Evolutionary conservation across 169 alveolate genomes (phyloP).

Genomic region (Cryptosporidium sp.): DNA sequence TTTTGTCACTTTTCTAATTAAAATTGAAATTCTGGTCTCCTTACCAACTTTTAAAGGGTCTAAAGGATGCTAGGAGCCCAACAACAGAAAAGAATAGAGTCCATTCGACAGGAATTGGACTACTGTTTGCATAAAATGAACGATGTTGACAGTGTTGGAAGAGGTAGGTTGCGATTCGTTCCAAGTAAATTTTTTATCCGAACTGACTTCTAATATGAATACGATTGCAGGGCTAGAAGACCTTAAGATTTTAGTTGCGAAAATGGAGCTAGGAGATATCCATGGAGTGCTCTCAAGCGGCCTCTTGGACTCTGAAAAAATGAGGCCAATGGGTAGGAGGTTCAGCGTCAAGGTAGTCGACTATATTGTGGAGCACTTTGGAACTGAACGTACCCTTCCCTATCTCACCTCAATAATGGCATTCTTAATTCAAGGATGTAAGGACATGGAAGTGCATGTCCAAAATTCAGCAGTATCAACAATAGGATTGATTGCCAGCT

Average conservation of each 20-base stretch:
- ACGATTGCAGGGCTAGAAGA: slow-evolving; percentile 40
- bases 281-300: slow-evolving; percentile 73
- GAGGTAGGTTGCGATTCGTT: slow-evolving; percentile 46
- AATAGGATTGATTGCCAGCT: slow-evolving; percentile 25
- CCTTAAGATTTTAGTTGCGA: slow-evolving; percentile 25
- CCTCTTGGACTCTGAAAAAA: slow-evolving; percentile 46
- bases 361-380: slow-evolving; percentile 66
- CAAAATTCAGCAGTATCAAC: slow-evolving; percentile 69
- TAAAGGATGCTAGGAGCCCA: slow-evolving; percentile 74
- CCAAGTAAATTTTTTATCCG: neutral
- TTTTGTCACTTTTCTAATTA: neutral
- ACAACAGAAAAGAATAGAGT: slow-evolving; percentile 64
- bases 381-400: slow-evolving; percentile 25
- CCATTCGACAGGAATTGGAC: slow-evolving; percentile 62
- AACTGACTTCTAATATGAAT: neutral
- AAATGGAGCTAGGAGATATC: slow-evolving; percentile 51
- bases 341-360: slow-evolving; percentile 58
- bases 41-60: slow-evolving; percentile 15
- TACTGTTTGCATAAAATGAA: slow-evolving; percentile 72
- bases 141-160: slow-evolving; percentile 72
- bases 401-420: slow-evolving; percentile 20
- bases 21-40: slow-evolving; percentile 19
- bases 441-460: slow-evolving; percentile 60
- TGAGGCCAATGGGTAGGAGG: slow-evolving; percentile 75
- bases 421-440: slow-evolving; percentile 54